Evolutionary conservation across 257 asterid genomes (phyloP).

Genomic region (Leonotis leonurus): DNA sequence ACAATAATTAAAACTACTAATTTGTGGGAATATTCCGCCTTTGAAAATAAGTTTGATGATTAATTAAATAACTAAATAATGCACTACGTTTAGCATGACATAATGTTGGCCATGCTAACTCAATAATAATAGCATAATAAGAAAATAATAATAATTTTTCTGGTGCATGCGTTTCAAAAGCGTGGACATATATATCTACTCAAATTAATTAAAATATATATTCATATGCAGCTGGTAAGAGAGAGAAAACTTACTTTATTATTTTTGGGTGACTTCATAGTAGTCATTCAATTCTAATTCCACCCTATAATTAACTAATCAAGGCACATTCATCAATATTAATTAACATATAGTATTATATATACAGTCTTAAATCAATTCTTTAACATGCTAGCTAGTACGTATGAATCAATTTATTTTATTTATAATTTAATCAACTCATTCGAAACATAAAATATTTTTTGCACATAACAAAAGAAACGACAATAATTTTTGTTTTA

Average conservation of each 20-base stretch:
- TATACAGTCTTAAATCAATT: no score
- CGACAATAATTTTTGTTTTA: no score
- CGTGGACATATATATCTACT: neutral
- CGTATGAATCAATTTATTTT: no score
- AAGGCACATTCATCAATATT: no score
- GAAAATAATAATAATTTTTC: neutral
- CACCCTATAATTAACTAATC: neutral
- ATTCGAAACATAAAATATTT: no score
- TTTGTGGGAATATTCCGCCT: neutral
- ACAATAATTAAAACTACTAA: neutral
- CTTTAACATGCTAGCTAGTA: no score
- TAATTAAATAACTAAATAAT: conserved; percentile 1
- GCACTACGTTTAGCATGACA: conserved; percentile 13
- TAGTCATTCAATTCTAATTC: neutral
- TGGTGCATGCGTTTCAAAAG: conserved; percentile 13
- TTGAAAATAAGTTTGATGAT: conserved; percentile 7
- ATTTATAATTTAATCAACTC: no score
- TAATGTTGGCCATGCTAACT: conserved; percentile 14
- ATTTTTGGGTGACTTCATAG: neutral
- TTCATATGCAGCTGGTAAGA: neutral
- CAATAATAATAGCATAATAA: conserved; percentile 2
- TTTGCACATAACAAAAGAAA: no score
- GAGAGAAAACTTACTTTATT: no score
- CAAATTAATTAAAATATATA: no score
- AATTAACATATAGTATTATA: no score